A percentile compares a stretch with the other conserved stretches of the same genome.
Evolutionary conservation across 148 eudicot species (phyloP).

Genomic region (Suaeda aralocaspica): DNA sequence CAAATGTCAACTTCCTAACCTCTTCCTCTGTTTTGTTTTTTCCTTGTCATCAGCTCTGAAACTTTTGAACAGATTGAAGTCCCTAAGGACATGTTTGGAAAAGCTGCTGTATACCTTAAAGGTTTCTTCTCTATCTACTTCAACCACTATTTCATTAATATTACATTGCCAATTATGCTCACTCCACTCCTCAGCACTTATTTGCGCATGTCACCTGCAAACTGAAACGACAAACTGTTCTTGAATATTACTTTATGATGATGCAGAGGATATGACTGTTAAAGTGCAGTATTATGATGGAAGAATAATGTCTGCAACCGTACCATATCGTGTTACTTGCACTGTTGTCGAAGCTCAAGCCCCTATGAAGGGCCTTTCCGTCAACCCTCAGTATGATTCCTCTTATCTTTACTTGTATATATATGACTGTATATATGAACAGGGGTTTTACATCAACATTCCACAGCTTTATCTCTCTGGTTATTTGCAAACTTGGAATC

Average conservation of each 20-base stretch:
- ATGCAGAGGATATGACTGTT: conserved; percentile 84
- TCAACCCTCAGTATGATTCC: conserved; percentile 64
- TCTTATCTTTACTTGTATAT: background rate
- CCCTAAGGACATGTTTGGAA: conserved; percentile 74
- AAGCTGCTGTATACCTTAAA: conserved; percentile 61
- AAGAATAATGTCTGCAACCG: conserved; percentile 72
- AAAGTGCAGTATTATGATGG: conserved; percentile 66
- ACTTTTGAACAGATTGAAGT: conserved; percentile 75
- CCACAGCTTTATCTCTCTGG: background rate
- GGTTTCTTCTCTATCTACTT: conserved; percentile 31
- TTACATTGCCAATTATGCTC: background rate
- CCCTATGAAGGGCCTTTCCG: conserved; percentile 69
- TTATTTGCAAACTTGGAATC: background rate
- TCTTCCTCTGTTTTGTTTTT: conserved; percentile 6
- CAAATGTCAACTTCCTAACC: background rate
- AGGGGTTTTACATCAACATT: background rate
- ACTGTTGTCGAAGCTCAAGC: conserved; percentile 76
- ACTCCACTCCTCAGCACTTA: too few relatives aligned
- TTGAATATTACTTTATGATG: conserved; percentile 8
- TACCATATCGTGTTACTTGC: conserved; percentile 87
- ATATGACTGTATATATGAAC: too few relatives aligned
- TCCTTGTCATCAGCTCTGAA: conserved; percentile 52
- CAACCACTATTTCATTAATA: too few relatives aligned
- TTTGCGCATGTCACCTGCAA: too few relatives aligned
- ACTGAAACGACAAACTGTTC: too few relatives aligned